These are phyloP conservation scores for Phytophthora pini DNA, from an alignment of 352 stramenopile genomes.

Conservation along the genomic window DNA sequence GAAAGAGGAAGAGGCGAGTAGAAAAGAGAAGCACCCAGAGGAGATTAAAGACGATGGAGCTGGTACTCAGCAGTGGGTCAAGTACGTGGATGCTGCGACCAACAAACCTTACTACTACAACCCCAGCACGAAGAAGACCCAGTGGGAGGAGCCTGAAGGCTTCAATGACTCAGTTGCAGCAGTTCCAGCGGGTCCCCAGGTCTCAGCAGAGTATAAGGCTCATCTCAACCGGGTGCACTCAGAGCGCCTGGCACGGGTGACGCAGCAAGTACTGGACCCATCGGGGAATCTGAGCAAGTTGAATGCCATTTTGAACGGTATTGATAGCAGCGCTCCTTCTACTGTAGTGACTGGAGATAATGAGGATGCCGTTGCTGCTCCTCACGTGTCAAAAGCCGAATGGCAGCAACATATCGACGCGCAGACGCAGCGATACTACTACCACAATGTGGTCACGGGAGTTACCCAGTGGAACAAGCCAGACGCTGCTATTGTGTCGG, in stretches of 20 bases:
- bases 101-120: conserved; percentile 85
- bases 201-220: conserved; percentile 69
- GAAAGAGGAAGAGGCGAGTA: conserved; percentile 9
- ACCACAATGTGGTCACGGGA: conserved; percentile 81
- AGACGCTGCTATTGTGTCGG: conserved; percentile 68
- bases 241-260: conserved; percentile 59
- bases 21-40: not conserved
- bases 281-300: conserved; percentile 73
- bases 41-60: not conserved
- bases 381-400: conserved; percentile 43
- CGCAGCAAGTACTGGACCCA: conserved; percentile 71
- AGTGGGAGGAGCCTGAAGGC: conserved; percentile 70
- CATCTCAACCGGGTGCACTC: conserved; percentile 63
- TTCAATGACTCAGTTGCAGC: conserved; percentile 44
- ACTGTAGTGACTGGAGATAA: not conserved
- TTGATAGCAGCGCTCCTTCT: conserved; percentile 39
- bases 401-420: conserved; percentile 90
- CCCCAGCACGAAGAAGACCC: conserved; percentile 61
- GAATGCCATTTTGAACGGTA: conserved; percentile 74
- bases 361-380: conserved; percentile 5
- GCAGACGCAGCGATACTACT: conserved; percentile 84
- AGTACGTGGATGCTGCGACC: conserved; percentile 69
- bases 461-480: conserved; percentile 85
- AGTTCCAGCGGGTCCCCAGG: conserved; percentile 16
- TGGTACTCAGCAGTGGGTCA: conserved; percentile 55